phyloP scores from a whole-genome alignment of 2,329 filamentous ascomycete species.

The Thyridium curvatum region DNA sequence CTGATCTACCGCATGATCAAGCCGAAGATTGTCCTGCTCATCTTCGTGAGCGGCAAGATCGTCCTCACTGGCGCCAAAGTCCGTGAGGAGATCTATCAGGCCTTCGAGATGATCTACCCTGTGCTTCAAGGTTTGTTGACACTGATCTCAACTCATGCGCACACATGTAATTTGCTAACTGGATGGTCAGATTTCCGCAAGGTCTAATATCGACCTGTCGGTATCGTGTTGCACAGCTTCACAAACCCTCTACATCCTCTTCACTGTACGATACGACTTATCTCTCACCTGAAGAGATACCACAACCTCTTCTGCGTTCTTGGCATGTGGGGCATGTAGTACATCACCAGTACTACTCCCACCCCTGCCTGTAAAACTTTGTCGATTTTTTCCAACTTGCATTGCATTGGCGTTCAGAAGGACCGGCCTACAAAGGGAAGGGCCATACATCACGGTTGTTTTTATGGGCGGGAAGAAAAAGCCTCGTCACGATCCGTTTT shows the following conservation, averaged over 20 bases:
- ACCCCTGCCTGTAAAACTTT: constrained; percentile 19
- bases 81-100: constrained; percentile 95
- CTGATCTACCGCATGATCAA: constrained; percentile 99
- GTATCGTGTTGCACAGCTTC: constrained; percentile 31
- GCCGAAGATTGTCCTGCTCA: constrained; percentile 95
- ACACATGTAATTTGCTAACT: neutral
- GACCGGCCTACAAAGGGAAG: constrained; percentile 11
- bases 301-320: constrained; percentile 3
- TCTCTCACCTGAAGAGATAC: constrained; percentile 28
- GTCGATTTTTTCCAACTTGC: constrained; percentile 26
- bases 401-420: constrained; percentile 53
- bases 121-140: constrained; percentile 70
- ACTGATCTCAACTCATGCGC: too few species aligned
- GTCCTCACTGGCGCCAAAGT: constrained; percentile 97
- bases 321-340: neutral
- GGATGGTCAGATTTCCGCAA: constrained; percentile 47
- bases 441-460: constrained; percentile 5
- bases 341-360: constrained; percentile 1
- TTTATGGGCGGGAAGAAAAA: constrained; percentile 2
- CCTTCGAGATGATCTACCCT: constrained; percentile 95
- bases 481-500: too few species aligned
- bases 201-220: constrained; percentile 29
- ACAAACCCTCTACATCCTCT: constrained; percentile 23
- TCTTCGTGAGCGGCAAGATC: constrained; percentile 98
- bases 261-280: constrained; percentile 30